These are phyloP conservation scores for Corylus heterophylla DNA, from an alignment of 306 rosid species.

Conservation along the genomic window DNA sequence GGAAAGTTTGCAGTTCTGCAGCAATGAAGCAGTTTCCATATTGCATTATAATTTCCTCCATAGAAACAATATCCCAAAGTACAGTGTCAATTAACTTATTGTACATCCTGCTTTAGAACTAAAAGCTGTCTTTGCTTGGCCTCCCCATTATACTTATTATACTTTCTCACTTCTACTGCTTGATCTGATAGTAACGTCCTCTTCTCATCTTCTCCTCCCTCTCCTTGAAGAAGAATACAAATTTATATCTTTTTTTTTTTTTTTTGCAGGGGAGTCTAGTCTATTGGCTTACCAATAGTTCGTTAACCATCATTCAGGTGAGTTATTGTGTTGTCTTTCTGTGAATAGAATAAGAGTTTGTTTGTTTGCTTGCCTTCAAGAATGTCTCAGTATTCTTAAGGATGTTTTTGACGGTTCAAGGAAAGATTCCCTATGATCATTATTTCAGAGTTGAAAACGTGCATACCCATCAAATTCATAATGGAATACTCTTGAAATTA, in stretches of 20 bases:
- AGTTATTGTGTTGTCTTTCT: slow-evolving; percentile 9
- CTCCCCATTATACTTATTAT: slow-evolving; percentile 11
- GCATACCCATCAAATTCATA: no score
- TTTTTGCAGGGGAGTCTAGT: slow-evolving; percentile 85
- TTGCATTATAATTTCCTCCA: not conserved
- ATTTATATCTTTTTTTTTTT: not conserved
- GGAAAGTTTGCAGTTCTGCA: not conserved
- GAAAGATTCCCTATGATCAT: no score
- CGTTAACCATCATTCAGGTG: slow-evolving; percentile 68
- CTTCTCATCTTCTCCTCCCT: slow-evolving; percentile 18
- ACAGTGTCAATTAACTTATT: not conserved
- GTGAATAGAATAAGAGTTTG: not conserved
- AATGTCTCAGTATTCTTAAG: not conserved
- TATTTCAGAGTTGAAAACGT: no score
- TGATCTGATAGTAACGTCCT: slow-evolving; percentile 25
- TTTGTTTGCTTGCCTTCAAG: slow-evolving; percentile 5
- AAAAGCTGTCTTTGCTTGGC: not conserved
- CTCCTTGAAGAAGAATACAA: not conserved
- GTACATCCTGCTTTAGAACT: not conserved
- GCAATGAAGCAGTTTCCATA: not conserved
- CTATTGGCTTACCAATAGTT: slow-evolving; percentile 86
- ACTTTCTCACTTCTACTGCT: slow-evolving; percentile 23
- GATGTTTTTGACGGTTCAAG: not conserved
- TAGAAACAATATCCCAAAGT: not conserved
- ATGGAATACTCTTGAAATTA: no score